Conservation (phyloP, 139 green algal species). For the Astrephomene gubernaculifera region DNA sequence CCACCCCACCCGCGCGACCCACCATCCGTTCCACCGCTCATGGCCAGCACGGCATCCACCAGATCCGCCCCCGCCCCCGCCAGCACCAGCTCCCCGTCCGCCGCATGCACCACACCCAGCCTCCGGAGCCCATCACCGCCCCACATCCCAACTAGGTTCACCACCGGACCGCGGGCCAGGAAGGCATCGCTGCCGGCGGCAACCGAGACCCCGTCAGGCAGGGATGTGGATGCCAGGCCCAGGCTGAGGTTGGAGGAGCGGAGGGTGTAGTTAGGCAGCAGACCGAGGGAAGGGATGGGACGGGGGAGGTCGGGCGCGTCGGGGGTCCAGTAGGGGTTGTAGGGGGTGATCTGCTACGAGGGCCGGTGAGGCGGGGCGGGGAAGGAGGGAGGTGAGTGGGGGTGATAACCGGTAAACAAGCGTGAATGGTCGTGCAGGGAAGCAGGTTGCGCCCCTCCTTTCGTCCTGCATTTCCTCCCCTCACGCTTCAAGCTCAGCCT, state of each 20-base stretch:
- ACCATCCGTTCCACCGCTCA: background rate
- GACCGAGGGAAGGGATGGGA: too few relatives aligned
- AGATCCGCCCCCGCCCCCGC: background rate
- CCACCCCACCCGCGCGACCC: background rate
- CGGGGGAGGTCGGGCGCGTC: too few relatives aligned
- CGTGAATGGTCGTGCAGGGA: background rate
- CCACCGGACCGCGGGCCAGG: background rate
- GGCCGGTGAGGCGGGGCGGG: background rate
- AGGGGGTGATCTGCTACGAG: too few relatives aligned
- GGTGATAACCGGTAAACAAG: background rate
- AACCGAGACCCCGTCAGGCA: too few relatives aligned
- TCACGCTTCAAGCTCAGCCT: background rate
- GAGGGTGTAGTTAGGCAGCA: too few relatives aligned
- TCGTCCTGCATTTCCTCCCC: background rate
- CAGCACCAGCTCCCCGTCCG: background rate
- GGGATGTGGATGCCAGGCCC: too few relatives aligned
- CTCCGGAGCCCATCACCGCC: background rate
- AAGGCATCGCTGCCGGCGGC: background rate
- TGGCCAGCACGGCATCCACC: background rate
- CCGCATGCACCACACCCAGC: background rate
- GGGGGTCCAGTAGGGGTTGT: slow-evolving; percentile 23
- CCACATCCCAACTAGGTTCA: slow-evolving; percentile 27
- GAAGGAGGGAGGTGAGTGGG: background rate
- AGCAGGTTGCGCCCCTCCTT: background rate
- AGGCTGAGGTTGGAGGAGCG: too few relatives aligned